These are phyloP conservation scores for Phylloporus arenicola DNA, from an alignment of 768 basidiomycete genomes.

Conservation along the genomic window DNA sequence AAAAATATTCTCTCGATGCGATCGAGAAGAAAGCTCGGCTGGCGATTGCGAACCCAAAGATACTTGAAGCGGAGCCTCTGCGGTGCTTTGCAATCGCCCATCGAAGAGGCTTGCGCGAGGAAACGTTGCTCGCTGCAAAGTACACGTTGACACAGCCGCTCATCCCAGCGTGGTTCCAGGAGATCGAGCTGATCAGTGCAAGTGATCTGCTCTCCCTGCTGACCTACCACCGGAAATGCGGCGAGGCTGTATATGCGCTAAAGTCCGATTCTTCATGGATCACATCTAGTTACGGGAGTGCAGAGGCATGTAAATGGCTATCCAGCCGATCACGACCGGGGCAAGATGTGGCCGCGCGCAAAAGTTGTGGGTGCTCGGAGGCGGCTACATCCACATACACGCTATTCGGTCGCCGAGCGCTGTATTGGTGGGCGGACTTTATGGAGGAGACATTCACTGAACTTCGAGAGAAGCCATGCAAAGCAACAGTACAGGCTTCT, in stretches of 20 bases:
- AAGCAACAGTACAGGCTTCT: background rate
- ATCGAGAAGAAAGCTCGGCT: constrained; percentile 16
- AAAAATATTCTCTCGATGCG: constrained; percentile 15
- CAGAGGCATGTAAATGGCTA: constrained; percentile 4
- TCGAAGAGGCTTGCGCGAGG: constrained; percentile 13
- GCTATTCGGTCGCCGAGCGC: background rate
- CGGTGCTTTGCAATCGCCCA: constrained; percentile 30
- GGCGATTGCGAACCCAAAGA: constrained; percentile 15
- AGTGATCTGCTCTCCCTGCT: constrained; percentile 23
- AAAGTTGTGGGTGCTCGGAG: background rate
- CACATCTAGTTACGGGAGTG: background rate
- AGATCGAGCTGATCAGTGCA: constrained; percentile 25
- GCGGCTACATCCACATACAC: background rate
- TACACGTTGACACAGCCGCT: constrained; percentile 26
- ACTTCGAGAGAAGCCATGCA: constrained; percentile 18
- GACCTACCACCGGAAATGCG: constrained; percentile 17
- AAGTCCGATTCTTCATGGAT: background rate
- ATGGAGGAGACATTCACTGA: constrained; percentile 9
- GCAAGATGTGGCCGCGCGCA: no score
- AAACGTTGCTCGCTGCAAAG: constrained; percentile 26
- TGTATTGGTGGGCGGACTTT: background rate
- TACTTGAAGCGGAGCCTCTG: constrained; percentile 20
- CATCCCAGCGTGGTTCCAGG: constrained; percentile 20
- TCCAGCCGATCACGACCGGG: background rate
- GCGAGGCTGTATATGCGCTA: constrained; percentile 3